Percentiles rank a stretch among this genome's conserved stretches.
Conservation (phyloP, 257 asterid genomes). For the Asclepias syriaca region DNA sequence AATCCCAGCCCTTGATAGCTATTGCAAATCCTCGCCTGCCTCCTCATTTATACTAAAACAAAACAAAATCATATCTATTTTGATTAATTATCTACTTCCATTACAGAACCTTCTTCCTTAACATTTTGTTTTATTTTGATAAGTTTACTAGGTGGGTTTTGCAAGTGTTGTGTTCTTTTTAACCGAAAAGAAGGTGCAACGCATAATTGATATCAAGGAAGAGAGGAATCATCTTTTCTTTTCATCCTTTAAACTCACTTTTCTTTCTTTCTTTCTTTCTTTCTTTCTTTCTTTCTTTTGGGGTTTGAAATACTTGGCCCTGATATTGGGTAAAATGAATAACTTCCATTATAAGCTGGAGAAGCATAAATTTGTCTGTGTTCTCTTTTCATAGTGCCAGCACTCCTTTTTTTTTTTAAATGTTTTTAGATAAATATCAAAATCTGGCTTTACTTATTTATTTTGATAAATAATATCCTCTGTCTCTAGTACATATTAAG, state of each 20-base stretch:
- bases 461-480: too few relatives aligned
- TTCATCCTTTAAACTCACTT: neutral
- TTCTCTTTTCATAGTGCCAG: neutral
- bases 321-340: neutral
- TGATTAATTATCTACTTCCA: too few relatives aligned
- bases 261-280: too few relatives aligned
- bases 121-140: too few relatives aligned
- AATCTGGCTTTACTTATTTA: too few relatives aligned
- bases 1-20: constrained; percentile 60
- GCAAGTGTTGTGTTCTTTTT: too few relatives aligned
- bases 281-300: neutral
- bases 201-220: neutral
- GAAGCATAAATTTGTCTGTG: neutral
- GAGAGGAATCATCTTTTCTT: neutral
- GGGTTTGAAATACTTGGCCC: neutral
- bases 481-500: too few relatives aligned
- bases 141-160: too few relatives aligned
- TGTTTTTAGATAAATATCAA: too few relatives aligned
- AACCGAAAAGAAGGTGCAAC: too few relatives aligned
- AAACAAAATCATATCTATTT: too few relatives aligned
- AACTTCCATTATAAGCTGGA: neutral
- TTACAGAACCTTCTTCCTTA: too few relatives aligned
- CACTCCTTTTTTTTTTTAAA: neutral
- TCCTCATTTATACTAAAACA: constrained; percentile 38
- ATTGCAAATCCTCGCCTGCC: constrained; percentile 61